These are phyloP conservation scores for Globisporangium heterothallicum DNA, from an alignment of 352 stramenopile species.

Conservation along the genomic window DNA sequence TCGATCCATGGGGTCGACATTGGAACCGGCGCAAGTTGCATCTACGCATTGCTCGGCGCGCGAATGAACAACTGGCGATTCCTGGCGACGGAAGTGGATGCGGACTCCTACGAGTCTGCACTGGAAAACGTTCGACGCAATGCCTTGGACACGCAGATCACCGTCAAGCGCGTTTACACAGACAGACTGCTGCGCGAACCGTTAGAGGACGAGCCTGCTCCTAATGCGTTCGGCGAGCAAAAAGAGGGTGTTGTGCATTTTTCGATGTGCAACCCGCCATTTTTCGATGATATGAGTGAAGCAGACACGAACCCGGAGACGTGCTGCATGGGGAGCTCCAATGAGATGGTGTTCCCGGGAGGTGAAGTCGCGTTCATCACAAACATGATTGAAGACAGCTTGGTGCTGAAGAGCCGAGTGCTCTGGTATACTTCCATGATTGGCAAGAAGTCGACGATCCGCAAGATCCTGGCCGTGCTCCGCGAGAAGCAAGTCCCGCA, in stretches of 20 bases:
- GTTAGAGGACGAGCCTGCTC: conserved; percentile 23
- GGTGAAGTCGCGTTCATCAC: conserved; percentile 94
- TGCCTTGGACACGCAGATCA: conserved; percentile 56
- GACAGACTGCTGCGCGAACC: conserved; percentile 44
- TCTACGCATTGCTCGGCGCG: conserved; percentile 93
- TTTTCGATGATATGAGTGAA: conserved; percentile 85
- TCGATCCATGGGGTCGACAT: conserved; percentile 89
- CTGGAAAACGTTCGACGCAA: conserved; percentile 88
- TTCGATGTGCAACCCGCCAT: conserved; percentile 96
- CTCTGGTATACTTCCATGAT: conserved; percentile 95
- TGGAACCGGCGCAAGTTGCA: conserved; percentile 93
- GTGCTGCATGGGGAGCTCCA: conserved; percentile 64
- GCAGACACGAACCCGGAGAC: conserved; percentile 72
- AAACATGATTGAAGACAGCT: conserved; percentile 91
- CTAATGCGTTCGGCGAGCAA: background rate
- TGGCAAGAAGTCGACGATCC: conserved; percentile 89
- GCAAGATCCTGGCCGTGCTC: conserved; percentile 83
- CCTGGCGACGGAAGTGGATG: conserved; percentile 93
- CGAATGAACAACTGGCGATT: conserved; percentile 89
- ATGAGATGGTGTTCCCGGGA: conserved; percentile 85
- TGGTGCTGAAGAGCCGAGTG: conserved; percentile 64
- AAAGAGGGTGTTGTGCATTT: conserved; percentile 53
- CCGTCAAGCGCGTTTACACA: conserved; percentile 39
- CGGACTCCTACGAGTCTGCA: conserved; percentile 73
- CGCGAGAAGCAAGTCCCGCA: conserved; percentile 59